Percentiles rank a stretch among this genome's conserved stretches.
Evolutionary conservation across 139 green algal genomes (phyloP).

Genomic region (Chlorella sp.): DNA sequence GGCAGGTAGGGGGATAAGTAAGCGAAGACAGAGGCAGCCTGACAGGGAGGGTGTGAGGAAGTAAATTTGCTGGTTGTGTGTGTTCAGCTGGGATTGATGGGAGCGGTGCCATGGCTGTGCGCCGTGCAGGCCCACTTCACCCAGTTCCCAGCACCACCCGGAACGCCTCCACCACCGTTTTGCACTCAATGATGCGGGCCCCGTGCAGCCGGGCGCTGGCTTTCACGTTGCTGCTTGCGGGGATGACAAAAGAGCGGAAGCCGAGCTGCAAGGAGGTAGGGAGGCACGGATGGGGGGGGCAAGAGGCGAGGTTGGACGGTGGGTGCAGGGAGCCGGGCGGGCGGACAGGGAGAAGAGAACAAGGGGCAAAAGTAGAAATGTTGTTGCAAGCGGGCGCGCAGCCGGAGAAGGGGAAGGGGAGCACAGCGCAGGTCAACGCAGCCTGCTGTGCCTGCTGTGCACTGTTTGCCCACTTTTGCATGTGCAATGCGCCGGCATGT

Average conservation of each 20-base stretch:
- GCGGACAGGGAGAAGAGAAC: neutral
- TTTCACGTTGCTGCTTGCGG: slow-evolving; percentile 26
- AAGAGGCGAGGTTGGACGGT: too few relatives aligned
- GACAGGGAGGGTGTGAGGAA: too few relatives aligned
- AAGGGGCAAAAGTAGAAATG: neutral
- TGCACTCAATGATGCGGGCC: slow-evolving; percentile 31
- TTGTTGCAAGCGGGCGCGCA: too few relatives aligned
- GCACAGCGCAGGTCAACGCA: neutral
- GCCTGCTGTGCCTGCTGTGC: neutral
- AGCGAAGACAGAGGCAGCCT: too few relatives aligned
- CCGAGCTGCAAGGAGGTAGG: slow-evolving; percentile 9
- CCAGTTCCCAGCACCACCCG: slow-evolving; percentile 36
- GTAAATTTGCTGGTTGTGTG: too few relatives aligned
- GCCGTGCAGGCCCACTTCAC: too few relatives aligned
- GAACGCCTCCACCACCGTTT: slow-evolving; percentile 43
- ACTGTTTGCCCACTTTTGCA: too few relatives aligned
- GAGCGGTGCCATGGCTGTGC: too few relatives aligned
- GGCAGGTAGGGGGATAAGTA: too few relatives aligned
- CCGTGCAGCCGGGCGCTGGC: slow-evolving; percentile 19
- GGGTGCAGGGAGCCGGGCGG: neutral
- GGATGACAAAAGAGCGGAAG: slow-evolving; percentile 28
- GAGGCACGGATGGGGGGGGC: neutral
- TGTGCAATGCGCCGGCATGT: too few relatives aligned
- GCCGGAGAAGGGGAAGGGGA: too few relatives aligned
- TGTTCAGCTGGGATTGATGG: too few relatives aligned